Base-by-base conservation (phyloP, 2,329 filamentous ascomycete species). In the Mollisia scopiformis region DNA sequence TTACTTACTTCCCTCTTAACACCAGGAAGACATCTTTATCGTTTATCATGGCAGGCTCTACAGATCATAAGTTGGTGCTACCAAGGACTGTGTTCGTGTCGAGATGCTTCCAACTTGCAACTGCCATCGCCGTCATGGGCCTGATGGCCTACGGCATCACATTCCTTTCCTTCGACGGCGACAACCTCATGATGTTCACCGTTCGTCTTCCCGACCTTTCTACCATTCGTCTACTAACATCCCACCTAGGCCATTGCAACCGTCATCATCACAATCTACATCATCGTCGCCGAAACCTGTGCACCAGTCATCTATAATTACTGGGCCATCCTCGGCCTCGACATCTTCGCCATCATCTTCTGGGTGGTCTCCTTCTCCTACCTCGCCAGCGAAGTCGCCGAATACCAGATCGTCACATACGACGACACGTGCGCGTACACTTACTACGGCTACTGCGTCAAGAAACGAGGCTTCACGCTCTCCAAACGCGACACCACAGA, bases 311-410 rank as follows among this genome's bases (percentile, higher is more conserved):
- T 76, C 21, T 84, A 81, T 72, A 86, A 85, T 71, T 82, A 82
- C 72, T 84, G 81, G 78, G 80, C 80, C 27, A 75, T 82, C 7
- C 71, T 86, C 3, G 75, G 74, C 23, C 73, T 86, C 37, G 83
- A 86, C 63, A 76, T 81, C 21, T 76, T 81, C 59, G 77, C 82
- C 30, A 69, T 82, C 56, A 61, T 86, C 58, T 81, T 86, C 71
- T 87, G 83, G 84, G 73, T 83, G 35, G 62, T 66, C 46, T 67
- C 63, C 1, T 66, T 67, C 51, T 55, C 65, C 1, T 39, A 64
- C 16, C 31, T 62, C 10, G 68, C 66, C 2, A 64, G 50, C 2
- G 63, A 66, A 52, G 60, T 65, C 6, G 60, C 62, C 14, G 30
- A 13, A 16, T 59, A 52, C 13, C n/a, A 23, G 7, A 30, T 59